phyloP scores from a whole-genome alignment of 2,329 filamentous ascomycete genomes.

The Didymella pinodella region DNA sequence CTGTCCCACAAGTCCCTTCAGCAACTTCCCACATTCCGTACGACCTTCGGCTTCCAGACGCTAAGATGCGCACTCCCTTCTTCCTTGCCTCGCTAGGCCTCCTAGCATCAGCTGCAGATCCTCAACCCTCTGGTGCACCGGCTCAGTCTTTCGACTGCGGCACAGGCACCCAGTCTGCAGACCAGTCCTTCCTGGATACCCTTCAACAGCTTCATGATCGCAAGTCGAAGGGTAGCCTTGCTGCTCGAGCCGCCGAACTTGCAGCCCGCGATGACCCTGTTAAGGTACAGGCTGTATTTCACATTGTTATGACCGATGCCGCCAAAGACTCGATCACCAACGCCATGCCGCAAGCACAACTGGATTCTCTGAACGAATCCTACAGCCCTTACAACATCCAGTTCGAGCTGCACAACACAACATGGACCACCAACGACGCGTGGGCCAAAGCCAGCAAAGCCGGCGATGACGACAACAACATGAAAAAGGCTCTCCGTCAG shows the following conservation, averaged over 20 bases:
- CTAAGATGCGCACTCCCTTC: slow-evolving; percentile 37
- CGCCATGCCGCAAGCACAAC: slow-evolving; percentile 51
- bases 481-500: slow-evolving; percentile 63
- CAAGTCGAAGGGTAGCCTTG: slow-evolving; percentile 33
- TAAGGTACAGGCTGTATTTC: slow-evolving; percentile 55
- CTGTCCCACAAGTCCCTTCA: slow-evolving; percentile 20
- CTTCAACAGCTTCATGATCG: slow-evolving; percentile 46
- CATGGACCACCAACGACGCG: slow-evolving; percentile 61
- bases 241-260: slow-evolving; percentile 39
- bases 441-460: slow-evolving; percentile 58
- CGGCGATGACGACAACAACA: slow-evolving; percentile 57
- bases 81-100: slow-evolving; percentile 47
- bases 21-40: slow-evolving; percentile 33
- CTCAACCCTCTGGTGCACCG: slow-evolving; percentile 14
- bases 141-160: slow-evolving; percentile 55
- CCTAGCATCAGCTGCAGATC: slow-evolving; percentile 29
- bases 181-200: slow-evolving; percentile 50
- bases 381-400: slow-evolving; percentile 61
- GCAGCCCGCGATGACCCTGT: slow-evolving; percentile 43
- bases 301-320: slow-evolving; percentile 52
- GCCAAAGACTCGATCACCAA: slow-evolving; percentile 52
- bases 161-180: slow-evolving; percentile 49
- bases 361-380: slow-evolving; percentile 51
- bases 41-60: slow-evolving; percentile 21
- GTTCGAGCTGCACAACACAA: slow-evolving; percentile 60